These are phyloP conservation scores for Thermothelomyces thermophilus DNA, from an alignment of 2,329 filamentous ascomycete species.

Conservation along the genomic window DNA sequence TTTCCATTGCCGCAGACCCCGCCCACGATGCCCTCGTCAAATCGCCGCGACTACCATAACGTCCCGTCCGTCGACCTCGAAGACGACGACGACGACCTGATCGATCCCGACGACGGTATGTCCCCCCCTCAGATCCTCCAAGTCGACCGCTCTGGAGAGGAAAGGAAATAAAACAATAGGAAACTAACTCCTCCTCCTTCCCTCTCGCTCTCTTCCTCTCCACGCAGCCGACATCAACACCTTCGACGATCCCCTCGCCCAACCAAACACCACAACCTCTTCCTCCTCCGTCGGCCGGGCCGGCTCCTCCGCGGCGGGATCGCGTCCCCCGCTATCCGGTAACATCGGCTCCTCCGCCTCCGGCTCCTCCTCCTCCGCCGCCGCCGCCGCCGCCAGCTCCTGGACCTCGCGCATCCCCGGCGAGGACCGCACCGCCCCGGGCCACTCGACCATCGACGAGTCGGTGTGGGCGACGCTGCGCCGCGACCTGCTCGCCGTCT, in stretches of 20 bases:
- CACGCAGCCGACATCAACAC: conserved; percentile 74
- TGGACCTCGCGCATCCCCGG: conserved; percentile 78
- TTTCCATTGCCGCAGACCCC: neutral
- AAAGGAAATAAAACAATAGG: too few relatives aligned
- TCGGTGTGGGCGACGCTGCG: conserved; percentile 95
- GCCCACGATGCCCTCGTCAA: conserved; percentile 40
- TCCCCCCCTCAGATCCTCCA: conserved; percentile 10
- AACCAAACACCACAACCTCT: conserved; percentile 30
- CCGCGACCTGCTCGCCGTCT: conserved; percentile 84
- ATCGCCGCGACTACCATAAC: conserved; percentile 49
- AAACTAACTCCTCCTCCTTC: neutral
- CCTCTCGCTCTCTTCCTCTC: neutral
- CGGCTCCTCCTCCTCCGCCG: neutral
- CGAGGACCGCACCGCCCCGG: conserved; percentile 78
- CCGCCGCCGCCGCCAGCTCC: neutral
- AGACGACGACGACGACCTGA: conserved; percentile 60
- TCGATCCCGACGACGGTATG: conserved; percentile 73
- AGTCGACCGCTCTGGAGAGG: too few relatives aligned
- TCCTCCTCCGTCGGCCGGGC: conserved; percentile 51
- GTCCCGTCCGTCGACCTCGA: conserved; percentile 35
- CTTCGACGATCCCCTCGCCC: conserved; percentile 76
- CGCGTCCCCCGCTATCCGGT: conserved; percentile 35
- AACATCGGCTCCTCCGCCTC: conserved; percentile 9
- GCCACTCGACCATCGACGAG: conserved; percentile 98
- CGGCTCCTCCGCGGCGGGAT: conserved; percentile 53